These are phyloP conservation scores for Cymbidium sinense DNA, from an alignment of 106 monocot species.

Conservation along the genomic window DNA sequence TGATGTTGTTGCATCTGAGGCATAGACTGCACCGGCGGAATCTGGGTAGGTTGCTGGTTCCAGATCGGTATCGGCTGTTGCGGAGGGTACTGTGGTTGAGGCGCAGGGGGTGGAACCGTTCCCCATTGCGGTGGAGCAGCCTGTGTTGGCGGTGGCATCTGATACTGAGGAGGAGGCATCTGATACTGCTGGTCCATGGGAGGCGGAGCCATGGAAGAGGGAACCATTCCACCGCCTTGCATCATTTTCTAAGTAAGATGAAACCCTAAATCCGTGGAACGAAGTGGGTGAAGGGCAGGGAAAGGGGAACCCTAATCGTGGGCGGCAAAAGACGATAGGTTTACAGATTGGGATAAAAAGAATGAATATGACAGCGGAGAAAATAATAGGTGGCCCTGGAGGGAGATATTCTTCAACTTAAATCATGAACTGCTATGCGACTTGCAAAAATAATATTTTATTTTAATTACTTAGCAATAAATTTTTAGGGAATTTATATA, in stretches of 20 bases:
- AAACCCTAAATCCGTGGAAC: background rate
- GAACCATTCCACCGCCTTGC: slow-evolving; percentile 10
- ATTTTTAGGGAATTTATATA: too few relatives aligned
- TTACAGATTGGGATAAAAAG: background rate
- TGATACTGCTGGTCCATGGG: slow-evolving; percentile 5
- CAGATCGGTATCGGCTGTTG: background rate
- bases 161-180: slow-evolving; percentile 11
- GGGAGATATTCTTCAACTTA: too few relatives aligned
- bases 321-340: background rate
- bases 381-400: too few relatives aligned
- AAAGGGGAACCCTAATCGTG: background rate
- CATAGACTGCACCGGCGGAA: slow-evolving; percentile 11
- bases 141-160: slow-evolving; percentile 17
- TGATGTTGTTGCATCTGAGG: background rate
- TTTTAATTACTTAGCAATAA: too few relatives aligned
- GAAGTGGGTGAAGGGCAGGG: background rate
- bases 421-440: too few relatives aligned
- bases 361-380: too few relatives aligned
- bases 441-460: too few relatives aligned
- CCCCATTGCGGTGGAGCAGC: slow-evolving; percentile 12
- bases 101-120: slow-evolving; percentile 16
- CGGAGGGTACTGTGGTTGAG: slow-evolving; percentile 14
- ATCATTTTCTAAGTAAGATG: background rate
- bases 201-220: slow-evolving; percentile 4
- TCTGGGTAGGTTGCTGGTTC: slow-evolving; percentile 11